Evolutionary conservation across 169 alveolate species (phyloP), one percentile per base, ranked within the genome.

Genomic region (Cyclospora cayetanensis): DNA sequence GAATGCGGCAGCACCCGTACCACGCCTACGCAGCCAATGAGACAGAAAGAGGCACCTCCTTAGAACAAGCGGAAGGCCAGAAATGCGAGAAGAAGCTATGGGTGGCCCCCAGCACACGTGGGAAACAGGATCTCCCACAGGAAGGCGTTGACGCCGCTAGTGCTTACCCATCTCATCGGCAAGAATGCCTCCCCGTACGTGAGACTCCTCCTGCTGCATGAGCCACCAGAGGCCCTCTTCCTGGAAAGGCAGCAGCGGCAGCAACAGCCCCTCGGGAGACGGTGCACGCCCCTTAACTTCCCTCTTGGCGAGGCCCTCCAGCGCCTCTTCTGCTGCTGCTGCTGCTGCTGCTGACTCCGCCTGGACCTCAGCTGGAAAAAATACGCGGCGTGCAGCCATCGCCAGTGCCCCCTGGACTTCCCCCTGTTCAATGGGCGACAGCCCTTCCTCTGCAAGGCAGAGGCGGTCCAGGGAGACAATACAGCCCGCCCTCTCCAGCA

Each of bases 101-200:
- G n/a, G n/a, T n/a, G n/a, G n/a, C n/a, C n/a, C n/a, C n/a, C n/a
- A n/a, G n/a, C n/a, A n/a, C n/a, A n/a, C n/a, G n/a, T n/a, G n/a
- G n/a, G n/a, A n/a, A n/a, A n/a, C n/a, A n/a, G n/a, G n/a, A n/a
- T n/a, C n/a, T n/a, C n/a, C n/a, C n/a, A n/a, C n/a, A n/a, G n/a
- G n/a, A n/a, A n/a, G n/a, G n/a, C n/a, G n/a, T n/a, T n/a, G n/a
- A n/a, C n/a, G n/a, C n/a, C n/a, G n/a, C n/a, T n/a, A n/a, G n/a
- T n/a, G 42, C 93, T 89, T 46, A 92, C 97, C 97, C 97, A 96
- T 96, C 77, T 96, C 97, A 72, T 96, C 97, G 31, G 97, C 97
- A 34, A 96, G 74, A 41, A 96, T 95, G 53, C 97, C 97, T 7
- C 97, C 97, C 35, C 91, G 82, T 27, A 94, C 91, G 27, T 39